phyloP scores from a whole-genome alignment of 1,284 basidiomycete genomes.

The Naganishia sp. region DNA sequence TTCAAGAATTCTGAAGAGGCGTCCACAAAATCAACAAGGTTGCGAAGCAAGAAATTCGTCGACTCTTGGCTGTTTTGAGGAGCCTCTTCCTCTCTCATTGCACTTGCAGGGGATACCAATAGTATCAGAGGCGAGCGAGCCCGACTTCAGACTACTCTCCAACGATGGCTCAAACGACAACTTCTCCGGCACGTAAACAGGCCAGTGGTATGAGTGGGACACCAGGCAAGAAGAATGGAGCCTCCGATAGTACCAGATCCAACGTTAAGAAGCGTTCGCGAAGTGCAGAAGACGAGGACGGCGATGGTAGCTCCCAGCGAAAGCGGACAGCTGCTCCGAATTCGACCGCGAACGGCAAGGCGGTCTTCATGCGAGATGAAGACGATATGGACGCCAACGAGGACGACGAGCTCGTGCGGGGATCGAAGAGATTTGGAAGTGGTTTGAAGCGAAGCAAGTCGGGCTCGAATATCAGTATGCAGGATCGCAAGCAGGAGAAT shows the following conservation, averaged over 20 bases:
- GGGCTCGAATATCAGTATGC: background rate
- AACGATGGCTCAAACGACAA: constrained; percentile 7
- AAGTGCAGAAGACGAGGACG: background rate
- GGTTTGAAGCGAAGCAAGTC: constrained; percentile 12
- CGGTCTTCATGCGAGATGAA: constrained; percentile 16
- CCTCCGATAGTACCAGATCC: background rate
- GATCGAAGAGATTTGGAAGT: background rate
- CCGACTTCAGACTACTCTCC: background rate
- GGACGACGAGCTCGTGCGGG: constrained; percentile 14
- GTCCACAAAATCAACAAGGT: constrained; percentile 23
- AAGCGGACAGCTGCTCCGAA: background rate
- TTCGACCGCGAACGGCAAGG: constrained; percentile 1
- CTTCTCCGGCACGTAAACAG: background rate
- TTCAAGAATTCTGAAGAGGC: constrained; percentile 2
- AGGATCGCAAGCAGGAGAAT: constrained; percentile 15
- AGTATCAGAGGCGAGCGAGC: too few species aligned
- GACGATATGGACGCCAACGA: constrained; percentile 18
- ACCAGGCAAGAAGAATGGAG: constrained; percentile 3
- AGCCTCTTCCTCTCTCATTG: too few species aligned
- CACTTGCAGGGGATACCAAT: too few species aligned
- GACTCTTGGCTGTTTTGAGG: background rate
- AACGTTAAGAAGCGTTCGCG: constrained; percentile 21
- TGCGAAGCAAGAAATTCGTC: constrained; percentile 22
- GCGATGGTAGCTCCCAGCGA: constrained; percentile 1
- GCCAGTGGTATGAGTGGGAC: constrained; percentile 4